These are phyloP conservation scores for Beverwykella pulmonaria DNA, from an alignment of 495 filamentous ascomycete genomes.

Conservation along the genomic window DNA sequence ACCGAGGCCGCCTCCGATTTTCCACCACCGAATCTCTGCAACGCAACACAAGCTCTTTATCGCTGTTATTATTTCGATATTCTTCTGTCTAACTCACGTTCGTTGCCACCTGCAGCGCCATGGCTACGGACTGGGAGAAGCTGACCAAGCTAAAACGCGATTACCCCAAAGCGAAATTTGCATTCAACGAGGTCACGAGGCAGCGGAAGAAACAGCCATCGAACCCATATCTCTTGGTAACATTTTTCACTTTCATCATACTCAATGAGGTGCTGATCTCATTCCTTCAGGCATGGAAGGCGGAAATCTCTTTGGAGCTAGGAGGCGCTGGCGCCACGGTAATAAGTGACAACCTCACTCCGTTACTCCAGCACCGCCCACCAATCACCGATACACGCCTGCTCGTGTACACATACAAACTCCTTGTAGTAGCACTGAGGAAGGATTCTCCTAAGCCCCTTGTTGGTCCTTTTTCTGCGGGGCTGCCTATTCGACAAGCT, in stretches of 20 bases:
- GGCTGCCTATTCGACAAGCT: neutral
- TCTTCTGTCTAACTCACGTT: neutral
- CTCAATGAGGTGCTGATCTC: neutral
- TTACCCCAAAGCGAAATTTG: conserved; percentile 24
- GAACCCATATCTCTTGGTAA: conserved; percentile 28
- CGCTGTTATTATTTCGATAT: conserved; percentile 3
- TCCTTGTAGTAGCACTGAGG: conserved; percentile 4
- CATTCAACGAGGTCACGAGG: conserved; percentile 2
- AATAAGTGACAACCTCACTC: neutral
- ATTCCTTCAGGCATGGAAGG: conserved; percentile 22
- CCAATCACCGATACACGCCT: conserved; percentile 15
- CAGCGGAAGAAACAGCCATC: conserved; percentile 21
- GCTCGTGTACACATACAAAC: conserved; percentile 11
- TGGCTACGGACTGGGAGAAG: conserved; percentile 27
- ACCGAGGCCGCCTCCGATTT: neutral
- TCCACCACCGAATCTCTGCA: neutral
- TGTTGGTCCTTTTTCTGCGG: neutral
- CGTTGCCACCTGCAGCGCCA: neutral
- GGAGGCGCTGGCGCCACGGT: neutral
- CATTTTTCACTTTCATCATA: neutral
- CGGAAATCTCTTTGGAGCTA: neutral
- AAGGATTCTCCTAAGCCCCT: neutral
- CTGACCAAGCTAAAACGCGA: conserved; percentile 7
- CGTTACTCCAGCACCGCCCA: neutral
- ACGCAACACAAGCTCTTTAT: neutral